phyloP scores from a whole-genome alignment of 805 yeast genomes.

The Candida montana region DNA sequence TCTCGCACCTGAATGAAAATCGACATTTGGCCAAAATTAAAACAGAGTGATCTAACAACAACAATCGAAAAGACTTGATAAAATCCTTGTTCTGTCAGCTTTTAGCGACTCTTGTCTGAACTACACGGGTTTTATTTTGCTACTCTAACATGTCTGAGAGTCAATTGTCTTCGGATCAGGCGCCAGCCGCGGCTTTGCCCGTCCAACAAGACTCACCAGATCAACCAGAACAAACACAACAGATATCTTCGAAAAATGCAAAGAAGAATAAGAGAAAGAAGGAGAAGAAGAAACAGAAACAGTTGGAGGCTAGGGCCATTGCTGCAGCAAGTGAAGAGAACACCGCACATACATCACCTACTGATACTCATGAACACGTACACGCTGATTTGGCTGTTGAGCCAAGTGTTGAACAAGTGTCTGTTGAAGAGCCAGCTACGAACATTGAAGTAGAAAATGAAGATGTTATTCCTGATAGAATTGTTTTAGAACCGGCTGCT shows the following conservation, averaged over 20 bases:
- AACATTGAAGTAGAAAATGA: no score
- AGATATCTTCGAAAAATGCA: constrained; percentile 2
- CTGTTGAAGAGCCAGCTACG: no score
- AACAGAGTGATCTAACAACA: not conserved
- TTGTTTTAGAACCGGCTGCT: not conserved
- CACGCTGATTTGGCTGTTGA: not conserved
- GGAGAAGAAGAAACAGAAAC: constrained; percentile 8
- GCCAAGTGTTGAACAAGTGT: no score
- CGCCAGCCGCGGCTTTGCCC: not conserved
- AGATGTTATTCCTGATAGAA: no score
- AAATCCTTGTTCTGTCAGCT: not conserved
- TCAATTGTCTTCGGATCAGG: constrained; percentile 7
- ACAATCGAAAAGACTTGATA: not conserved
- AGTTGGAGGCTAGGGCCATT: not conserved
- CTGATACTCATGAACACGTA: not conserved
- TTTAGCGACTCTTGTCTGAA: not conserved
- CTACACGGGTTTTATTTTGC: not conserved
- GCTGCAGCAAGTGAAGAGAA: not conserved
- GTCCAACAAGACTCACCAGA: not conserved
- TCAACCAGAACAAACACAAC: not conserved
- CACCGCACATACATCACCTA: no score
- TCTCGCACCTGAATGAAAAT: not conserved
- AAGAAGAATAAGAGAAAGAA: constrained; percentile 9
- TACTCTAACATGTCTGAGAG: constrained; percentile 3
- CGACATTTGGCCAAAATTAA: not conserved